phyloP scores from a whole-genome alignment of 2,329 filamentous ascomycete species.

The Diaporthe sp. region DNA sequence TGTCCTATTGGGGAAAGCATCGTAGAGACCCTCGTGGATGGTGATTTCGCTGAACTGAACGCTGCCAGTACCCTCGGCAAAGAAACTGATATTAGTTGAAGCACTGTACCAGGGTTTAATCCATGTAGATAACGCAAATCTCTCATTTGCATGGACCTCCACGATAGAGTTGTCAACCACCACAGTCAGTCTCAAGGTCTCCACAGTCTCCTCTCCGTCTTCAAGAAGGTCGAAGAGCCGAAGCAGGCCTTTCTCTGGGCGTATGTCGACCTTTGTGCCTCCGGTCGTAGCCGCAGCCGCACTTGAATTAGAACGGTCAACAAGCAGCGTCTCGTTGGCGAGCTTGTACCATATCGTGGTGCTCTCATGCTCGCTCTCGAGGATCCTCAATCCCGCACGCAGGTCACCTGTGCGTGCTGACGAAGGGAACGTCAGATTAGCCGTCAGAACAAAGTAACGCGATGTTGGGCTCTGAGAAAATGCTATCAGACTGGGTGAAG shows the following conservation, averaged over 20 bases:
- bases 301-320: slow-evolving; percentile 56
- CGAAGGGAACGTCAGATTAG: slow-evolving; percentile 52
- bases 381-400: slow-evolving; percentile 55
- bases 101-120: slow-evolving; percentile 53
- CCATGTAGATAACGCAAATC: slow-evolving; percentile 58
- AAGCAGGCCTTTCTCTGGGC: slow-evolving; percentile 53
- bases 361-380: slow-evolving; percentile 53
- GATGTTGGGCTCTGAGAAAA: slow-evolving; percentile 39
- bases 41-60: slow-evolving; percentile 49
- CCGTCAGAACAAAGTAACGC: slow-evolving; percentile 55
- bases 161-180: slow-evolving; percentile 54
- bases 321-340: slow-evolving; percentile 55
- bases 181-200: slow-evolving; percentile 54
- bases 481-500: slow-evolving; percentile 10
- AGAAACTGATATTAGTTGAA: slow-evolving; percentile 52
- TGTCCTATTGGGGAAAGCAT: slow-evolving; percentile 43
- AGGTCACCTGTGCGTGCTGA: slow-evolving; percentile 49
- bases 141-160: slow-evolving; percentile 56
- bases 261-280: slow-evolving; percentile 49
- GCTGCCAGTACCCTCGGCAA: slow-evolving; percentile 48
- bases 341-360: slow-evolving; percentile 59
- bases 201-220: slow-evolving; percentile 47
- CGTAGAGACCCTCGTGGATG: slow-evolving; percentile 51
- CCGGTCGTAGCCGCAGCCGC: slow-evolving; percentile 53
- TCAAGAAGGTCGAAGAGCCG: slow-evolving; percentile 54